phyloP scores from a whole-genome alignment of 176 grass and related monocot species.

The Phyllostachys edulis region DNA sequence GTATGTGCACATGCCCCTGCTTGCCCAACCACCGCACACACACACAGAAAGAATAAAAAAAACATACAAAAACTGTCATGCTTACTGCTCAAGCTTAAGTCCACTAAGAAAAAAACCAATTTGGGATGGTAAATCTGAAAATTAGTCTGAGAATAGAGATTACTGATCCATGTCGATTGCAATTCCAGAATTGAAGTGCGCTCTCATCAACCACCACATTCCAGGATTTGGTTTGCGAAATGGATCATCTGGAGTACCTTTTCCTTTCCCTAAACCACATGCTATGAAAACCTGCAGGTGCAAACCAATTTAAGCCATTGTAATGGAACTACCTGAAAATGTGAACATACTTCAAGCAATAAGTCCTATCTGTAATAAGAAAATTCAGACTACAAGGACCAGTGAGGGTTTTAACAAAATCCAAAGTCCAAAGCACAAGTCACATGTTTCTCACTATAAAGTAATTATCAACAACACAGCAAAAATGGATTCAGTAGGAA shows the following conservation, averaged over 20 bases:
- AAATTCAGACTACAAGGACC: neutral
- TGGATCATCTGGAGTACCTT: slow-evolving; percentile 50
- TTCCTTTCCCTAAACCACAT: slow-evolving; percentile 68
- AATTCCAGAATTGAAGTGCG: slow-evolving; percentile 85
- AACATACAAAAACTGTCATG: neutral
- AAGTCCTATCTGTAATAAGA: neutral
- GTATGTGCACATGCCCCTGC: neutral
- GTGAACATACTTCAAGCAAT: neutral
- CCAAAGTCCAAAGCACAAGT: neutral
- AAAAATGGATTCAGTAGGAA: neutral
- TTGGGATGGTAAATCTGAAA: neutral
- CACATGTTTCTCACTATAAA: neutral
- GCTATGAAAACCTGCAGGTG: slow-evolving; percentile 78
- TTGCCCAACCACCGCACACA: neutral
- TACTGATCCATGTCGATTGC: slow-evolving; percentile 72
- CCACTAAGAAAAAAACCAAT: neutral
- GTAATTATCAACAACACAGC: neutral
- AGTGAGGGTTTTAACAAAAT: neutral
- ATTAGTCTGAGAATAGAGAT: slow-evolving; percentile 15
- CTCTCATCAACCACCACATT: slow-evolving; percentile 80
- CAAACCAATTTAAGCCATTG: slow-evolving; percentile 33
- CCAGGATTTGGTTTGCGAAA: slow-evolving; percentile 83
- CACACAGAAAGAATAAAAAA: neutral
- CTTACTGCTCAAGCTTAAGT: neutral
- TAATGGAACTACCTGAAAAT: slow-evolving; percentile 12